A percentile compares a stretch with the other conserved stretches of the same genome.
phyloP scores from a whole-genome alignment of 495 filamentous ascomycete genomes.

The Penicillium longicatenatum region DNA sequence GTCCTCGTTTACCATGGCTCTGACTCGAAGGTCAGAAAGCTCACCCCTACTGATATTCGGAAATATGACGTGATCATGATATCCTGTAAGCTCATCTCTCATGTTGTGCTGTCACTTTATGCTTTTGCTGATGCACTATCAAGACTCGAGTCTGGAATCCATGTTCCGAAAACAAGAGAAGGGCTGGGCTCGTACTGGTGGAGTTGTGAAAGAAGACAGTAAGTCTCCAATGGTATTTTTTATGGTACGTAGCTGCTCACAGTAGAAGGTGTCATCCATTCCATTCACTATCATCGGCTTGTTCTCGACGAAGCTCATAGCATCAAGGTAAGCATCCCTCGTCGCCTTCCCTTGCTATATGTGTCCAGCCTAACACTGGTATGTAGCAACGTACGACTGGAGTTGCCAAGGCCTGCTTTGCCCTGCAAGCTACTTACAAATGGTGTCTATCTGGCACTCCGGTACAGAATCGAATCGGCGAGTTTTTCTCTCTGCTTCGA shows the following conservation, averaged over 20 bases:
- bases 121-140: slow-evolving; percentile 18
- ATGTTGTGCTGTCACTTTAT: not conserved
- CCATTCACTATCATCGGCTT: slow-evolving; percentile 83
- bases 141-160: slow-evolving; percentile 84
- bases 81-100: slow-evolving; percentile 55
- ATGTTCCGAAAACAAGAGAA: slow-evolving; percentile 91
- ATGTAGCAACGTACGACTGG: slow-evolving; percentile 70
- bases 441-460: slow-evolving; percentile 97
- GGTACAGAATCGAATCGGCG: slow-evolving; percentile 93
- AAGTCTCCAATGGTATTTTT: slow-evolving; percentile 20
- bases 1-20: slow-evolving; percentile 89
- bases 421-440: slow-evolving; percentile 79
- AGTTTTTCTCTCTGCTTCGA: slow-evolving; percentile 92
- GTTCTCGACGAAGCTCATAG: slow-evolving; percentile 96
- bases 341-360: not conserved
- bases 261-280: slow-evolving; percentile 65
- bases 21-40: slow-evolving; percentile 75
- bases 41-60: slow-evolving; percentile 70
- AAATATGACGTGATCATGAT: slow-evolving; percentile 93
- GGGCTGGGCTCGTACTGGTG: slow-evolving; percentile 79
- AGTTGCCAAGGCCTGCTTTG: slow-evolving; percentile 92
- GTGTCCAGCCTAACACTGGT: slow-evolving; percentile 24
- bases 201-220: slow-evolving; percentile 78
- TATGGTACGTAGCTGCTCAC: slow-evolving; percentile 3
- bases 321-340: slow-evolving; percentile 67